Percentiles rank a stretch among this genome's conserved stretches.
These are phyloP conservation scores for Diplodia seriata DNA, from an alignment of 2,329 filamentous ascomycete genomes.

Conservation along the genomic window DNA sequence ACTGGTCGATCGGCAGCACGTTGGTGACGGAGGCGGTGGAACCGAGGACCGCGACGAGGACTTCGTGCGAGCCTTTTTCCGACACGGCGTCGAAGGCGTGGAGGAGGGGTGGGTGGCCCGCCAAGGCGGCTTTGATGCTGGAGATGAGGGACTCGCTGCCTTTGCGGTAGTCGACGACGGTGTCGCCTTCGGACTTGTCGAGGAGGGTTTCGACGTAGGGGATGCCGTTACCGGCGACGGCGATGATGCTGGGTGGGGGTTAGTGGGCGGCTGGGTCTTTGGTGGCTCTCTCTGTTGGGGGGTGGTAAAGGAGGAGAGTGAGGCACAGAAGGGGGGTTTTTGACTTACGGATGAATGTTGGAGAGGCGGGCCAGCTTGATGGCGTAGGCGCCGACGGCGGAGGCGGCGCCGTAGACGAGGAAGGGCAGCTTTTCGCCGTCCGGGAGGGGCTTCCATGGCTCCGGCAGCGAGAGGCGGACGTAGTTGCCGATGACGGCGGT, in stretches of 20 bases:
- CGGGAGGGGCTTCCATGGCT: constrained; percentile 47
- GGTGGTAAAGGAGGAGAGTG: too few species aligned
- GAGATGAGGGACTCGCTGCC: constrained; percentile 61
- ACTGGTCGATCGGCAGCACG: constrained; percentile 48
- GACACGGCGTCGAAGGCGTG: constrained; percentile 66
- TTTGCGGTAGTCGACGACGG: constrained; percentile 61
- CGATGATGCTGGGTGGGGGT: constrained; percentile 42
- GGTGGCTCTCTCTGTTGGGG: too few species aligned
- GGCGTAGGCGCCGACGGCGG: constrained; percentile 51
- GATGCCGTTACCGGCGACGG: constrained; percentile 50
- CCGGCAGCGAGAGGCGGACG: constrained; percentile 50
- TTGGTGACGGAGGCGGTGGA: constrained; percentile 45
- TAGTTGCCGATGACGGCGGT: constrained; percentile 57
- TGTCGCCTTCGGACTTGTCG: constrained; percentile 50
- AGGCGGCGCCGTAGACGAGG: constrained; percentile 52
- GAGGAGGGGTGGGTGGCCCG: constrained; percentile 45
- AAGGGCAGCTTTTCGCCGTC: constrained; percentile 39
- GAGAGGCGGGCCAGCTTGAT: constrained; percentile 50
- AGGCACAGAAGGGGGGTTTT: too few species aligned
- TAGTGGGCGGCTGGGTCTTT: background rate
- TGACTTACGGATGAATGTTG: constrained; percentile 47
- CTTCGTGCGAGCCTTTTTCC: constrained; percentile 58
- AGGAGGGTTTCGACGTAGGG: constrained; percentile 48
- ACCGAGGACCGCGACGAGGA: constrained; percentile 50
- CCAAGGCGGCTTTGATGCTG: constrained; percentile 53